Base-by-base conservation (phyloP, 805 yeast species). In the Candida methanosorbosa region DNA sequence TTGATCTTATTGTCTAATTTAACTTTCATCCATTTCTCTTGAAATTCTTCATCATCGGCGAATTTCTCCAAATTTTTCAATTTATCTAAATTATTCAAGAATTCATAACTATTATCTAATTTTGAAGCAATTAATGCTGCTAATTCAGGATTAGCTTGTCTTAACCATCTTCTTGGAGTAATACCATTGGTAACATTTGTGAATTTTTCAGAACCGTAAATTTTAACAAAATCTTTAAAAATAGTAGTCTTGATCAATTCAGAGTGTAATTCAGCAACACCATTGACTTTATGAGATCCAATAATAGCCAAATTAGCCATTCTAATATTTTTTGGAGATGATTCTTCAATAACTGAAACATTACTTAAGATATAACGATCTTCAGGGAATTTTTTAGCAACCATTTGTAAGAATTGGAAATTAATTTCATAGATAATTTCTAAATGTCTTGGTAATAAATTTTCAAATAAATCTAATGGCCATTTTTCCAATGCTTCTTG, bases 141-240 rank as follows among this genome's bases (percentile, higher is more conserved):
- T 48, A 87, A 67, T 45, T 66, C 68, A 9, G 97, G 96, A 59
- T 87, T 88, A 33, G 96, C 95, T 63, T 87, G 95, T 56, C 77
- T 79, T 54, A 87, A 72, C 97, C 97, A 87, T 63, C 97, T 79
- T 70, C 97, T 78, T 48, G 96, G 96, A 3, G 97, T 87, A 53
- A 87, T 78, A 63, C 97, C 97, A 58, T 87, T 87, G 33, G 97
- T 87, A 41, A 87, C 95, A 50, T 87, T 87, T 34, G 84, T 83
- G 61, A 87, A 87, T 61, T 82, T 84, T 42, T 83, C 84, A 17
- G 68, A 51, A 33, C 97, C 97, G 49, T 74, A 87, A 25, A 87
- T 70, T 41, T 70, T 71, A 37, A 87, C 97, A 54, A 87, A 87
- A 60, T 88, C 96, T 56, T 79, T 79, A 64, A 87, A 87, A 46